phyloP scores from a whole-genome alignment of 805 yeast species.

The Teunomyces pallodes region DNA sequence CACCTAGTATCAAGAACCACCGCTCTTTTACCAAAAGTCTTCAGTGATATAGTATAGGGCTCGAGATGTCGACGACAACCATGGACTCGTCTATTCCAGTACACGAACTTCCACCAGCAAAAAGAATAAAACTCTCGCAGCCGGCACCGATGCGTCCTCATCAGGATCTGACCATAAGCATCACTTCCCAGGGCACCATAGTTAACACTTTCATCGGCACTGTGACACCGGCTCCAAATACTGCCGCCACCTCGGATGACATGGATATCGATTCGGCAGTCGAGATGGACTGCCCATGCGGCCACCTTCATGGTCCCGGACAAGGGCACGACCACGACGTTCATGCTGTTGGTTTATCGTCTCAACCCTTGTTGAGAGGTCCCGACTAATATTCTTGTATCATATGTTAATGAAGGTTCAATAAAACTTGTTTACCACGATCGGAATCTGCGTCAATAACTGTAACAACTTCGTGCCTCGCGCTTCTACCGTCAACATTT shows the following conservation, averaged over 20 bases:
- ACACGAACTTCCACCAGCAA: constrained; percentile 1
- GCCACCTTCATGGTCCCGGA: constrained; percentile 16
- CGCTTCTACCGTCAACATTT: too few relatives aligned
- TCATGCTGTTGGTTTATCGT: constrained; percentile 12
- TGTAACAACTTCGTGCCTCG: not conserved
- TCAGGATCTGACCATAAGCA: not conserved
- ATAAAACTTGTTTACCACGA: not conserved
- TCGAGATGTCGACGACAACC: too few relatives aligned
- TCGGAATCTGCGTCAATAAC: not conserved
- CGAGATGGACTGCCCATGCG: constrained; percentile 13
- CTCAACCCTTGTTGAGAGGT: constrained; percentile 13
- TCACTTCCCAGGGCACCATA: constrained; percentile 3
- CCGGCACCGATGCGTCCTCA: constrained; percentile 7
- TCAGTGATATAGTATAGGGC: too few relatives aligned
- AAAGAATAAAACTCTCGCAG: constrained; percentile 9
- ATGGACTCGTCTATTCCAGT: not conserved
- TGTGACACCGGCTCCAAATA: constrained; percentile 1
- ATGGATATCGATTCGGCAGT: not conserved
- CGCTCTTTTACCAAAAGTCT: not conserved
- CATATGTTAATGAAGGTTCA: not conserved
- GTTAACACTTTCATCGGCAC: constrained; percentile 5
- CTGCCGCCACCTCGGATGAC: not conserved
- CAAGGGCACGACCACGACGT: constrained; percentile 13
- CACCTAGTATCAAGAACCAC: not conserved
- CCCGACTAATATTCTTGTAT: constrained; percentile 9